Evolutionary conservation across 2,329 filamentous ascomycete genomes (phyloP).

Genomic region (Trichoderma lentiforme): DNA sequence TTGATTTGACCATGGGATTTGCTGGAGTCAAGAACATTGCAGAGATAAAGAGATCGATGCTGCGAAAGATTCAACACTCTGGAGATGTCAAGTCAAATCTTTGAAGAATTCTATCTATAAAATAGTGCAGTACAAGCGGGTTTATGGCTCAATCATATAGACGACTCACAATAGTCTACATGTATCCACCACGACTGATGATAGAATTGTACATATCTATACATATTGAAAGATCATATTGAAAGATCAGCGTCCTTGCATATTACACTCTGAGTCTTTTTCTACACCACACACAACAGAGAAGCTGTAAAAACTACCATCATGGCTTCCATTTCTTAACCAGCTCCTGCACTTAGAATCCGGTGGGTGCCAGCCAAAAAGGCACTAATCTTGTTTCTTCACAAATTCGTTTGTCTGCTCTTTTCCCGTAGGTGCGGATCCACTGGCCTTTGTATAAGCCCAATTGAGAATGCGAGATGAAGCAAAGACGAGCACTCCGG

Average conservation of each 20-base stretch:
- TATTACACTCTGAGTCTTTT: background rate
- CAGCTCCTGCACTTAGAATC: too few species aligned
- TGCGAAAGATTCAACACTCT: conserved; percentile 34
- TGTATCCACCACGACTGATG: background rate
- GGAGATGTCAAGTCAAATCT: conserved; percentile 34
- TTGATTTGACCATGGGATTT: conserved; percentile 54
- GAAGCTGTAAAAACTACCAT: background rate
- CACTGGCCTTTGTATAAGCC: too few species aligned
- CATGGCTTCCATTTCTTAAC: too few species aligned
- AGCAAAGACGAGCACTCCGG: too few species aligned
- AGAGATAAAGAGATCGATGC: conserved; percentile 34
- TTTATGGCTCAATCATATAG: background rate
- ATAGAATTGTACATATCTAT: background rate
- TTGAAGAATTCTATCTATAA: conserved; percentile 14
- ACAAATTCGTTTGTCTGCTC: too few species aligned
- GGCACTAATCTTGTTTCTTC: too few species aligned
- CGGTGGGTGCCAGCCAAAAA: too few species aligned
- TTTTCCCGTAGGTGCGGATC: too few species aligned
- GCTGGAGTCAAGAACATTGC: conserved; percentile 45
- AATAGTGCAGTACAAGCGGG: background rate
- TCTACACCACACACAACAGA: background rate
- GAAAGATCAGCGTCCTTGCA: background rate
- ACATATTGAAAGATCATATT: background rate
- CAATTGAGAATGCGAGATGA: too few species aligned
- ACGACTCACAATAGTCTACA: background rate